Base-by-base conservation (phyloP, 352 stramenopile species). In the Plasmopara viticola region DNA sequence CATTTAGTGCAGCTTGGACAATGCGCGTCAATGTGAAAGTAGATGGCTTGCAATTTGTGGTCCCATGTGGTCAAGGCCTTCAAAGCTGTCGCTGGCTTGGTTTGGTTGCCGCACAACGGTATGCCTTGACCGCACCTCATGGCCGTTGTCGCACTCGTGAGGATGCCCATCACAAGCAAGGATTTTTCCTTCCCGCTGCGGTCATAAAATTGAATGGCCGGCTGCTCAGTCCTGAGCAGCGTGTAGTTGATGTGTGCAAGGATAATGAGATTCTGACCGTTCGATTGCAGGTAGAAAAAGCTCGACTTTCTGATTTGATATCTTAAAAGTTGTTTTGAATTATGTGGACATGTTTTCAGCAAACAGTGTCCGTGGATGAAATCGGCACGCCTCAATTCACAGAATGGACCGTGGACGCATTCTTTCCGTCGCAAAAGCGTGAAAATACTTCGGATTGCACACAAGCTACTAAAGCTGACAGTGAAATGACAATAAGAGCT, bases 61-160 rank as follows among this genome's bases (percentile, higher is more conserved):
- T 95, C n/a, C 68, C 81, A 2, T 94, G 84, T 60, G 84, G 84
- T 28, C 81, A 87, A 59, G 84, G 84, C 12, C 56, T 48, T 18
- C 84, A 95, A 65, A 83, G 60, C 28, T 64, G 88, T 63, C 89
- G 88, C 43, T 94, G 84, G 84, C 78, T 95, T n/a, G 81, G 81
- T 1, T 68, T 92, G 9, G 83, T 68, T 18, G 83, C 80, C 15
- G 81, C 78, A 3, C 84, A 95, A 49, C 74, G 80, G 34, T 94
- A 93, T 48, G 68, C 84, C 31, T 53, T 90, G 2, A 62, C 64
- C 37, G 67, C 69, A 5, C 79, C 78, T 2, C 81, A 91, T 18
- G 81, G 80, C 6, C 78, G 80, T 25, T 85, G 66, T 47, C 78
- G 83, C 10, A 91, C 80, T 20, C 72, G 80, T 18, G 79, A 91